Percentiles rank a stretch among this genome's conserved stretches.
phyloP scores from a whole-genome alignment of 2,329 filamentous ascomycete species.

The Xylariaceae sp. region DNA sequence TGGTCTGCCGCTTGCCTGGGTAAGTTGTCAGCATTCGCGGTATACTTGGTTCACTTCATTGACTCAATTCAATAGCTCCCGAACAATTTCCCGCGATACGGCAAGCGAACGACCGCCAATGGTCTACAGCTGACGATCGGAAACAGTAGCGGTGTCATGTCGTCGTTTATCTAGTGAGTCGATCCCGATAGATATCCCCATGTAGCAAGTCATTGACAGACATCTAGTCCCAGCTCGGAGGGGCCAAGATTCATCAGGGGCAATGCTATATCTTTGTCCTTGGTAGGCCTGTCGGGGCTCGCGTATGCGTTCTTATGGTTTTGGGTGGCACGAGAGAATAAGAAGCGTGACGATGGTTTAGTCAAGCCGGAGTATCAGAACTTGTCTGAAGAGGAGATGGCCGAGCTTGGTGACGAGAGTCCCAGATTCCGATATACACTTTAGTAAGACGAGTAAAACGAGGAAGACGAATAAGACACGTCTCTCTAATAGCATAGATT shows the following conservation, averaged over 20 bases:
- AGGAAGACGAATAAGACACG: not conserved
- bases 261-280: slow-evolving; percentile 54
- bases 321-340: slow-evolving; percentile 46
- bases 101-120: slow-evolving; percentile 67
- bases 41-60: not conserved
- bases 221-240: slow-evolving; percentile 39
- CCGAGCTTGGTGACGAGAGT: slow-evolving; percentile 48
- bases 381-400: slow-evolving; percentile 43
- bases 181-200: not conserved
- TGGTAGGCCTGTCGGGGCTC: slow-evolving; percentile 50
- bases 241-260: slow-evolving; percentile 55
- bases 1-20: slow-evolving; percentile 52
- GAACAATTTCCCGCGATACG: slow-evolving; percentile 67
- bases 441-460: slow-evolving; percentile 9
- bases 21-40: slow-evolving; percentile 21
- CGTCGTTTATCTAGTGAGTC: slow-evolving; percentile 56
- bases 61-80: slow-evolving; percentile 38
- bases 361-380: slow-evolving; percentile 36
- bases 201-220: slow-evolving; percentile 10
- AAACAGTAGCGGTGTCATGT: slow-evolving; percentile 67
- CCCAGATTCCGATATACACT: slow-evolving; percentile 44
- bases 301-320: slow-evolving; percentile 52
- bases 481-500: not conserved
- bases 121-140: slow-evolving; percentile 66
- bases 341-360: slow-evolving; percentile 36